These are phyloP conservation scores for Trametes sanguinea DNA, from an alignment of 768 basidiomycete species.

Conservation along the genomic window DNA sequence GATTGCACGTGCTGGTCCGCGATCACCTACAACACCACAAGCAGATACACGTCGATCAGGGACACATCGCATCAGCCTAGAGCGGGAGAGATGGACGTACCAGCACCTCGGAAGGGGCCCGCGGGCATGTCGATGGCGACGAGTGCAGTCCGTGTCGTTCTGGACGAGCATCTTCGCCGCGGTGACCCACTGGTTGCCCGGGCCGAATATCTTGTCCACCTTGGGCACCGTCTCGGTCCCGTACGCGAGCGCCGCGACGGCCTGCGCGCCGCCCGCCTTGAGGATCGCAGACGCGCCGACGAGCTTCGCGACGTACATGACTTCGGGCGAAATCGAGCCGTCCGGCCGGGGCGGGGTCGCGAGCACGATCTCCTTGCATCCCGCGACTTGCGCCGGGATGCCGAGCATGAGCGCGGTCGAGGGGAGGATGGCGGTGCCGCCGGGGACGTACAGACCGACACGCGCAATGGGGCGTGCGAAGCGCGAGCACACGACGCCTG, in stretches of 20 bases:
- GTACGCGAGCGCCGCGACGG: slow-evolving; percentile 94
- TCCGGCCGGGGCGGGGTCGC: slow-evolving; percentile 95
- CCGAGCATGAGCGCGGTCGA: slow-evolving; percentile 98
- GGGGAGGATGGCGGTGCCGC: slow-evolving; percentile 94
- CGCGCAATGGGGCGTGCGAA: slow-evolving; percentile 95
- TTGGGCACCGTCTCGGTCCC: slow-evolving; percentile 95
- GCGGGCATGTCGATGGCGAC: slow-evolving; percentile 99
- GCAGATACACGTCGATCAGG: neutral
- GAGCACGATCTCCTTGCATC: slow-evolving; percentile 87
- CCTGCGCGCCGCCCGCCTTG: slow-evolving; percentile 96
- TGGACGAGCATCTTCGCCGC: slow-evolving; percentile 99
- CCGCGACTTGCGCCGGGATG: slow-evolving; percentile 96
- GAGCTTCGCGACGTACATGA: slow-evolving; percentile 92
- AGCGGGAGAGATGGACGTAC: slow-evolving; percentile 49
- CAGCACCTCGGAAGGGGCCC: slow-evolving; percentile 95
- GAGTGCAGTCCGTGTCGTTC: slow-evolving; percentile 94
- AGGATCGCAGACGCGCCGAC: slow-evolving; percentile 90
- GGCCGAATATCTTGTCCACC: slow-evolving; percentile 99
- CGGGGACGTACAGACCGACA: slow-evolving; percentile 96
- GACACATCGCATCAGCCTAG: neutral
- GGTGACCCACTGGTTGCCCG: slow-evolving; percentile 99
- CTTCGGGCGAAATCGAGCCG: slow-evolving; percentile 93
- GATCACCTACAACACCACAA: slow-evolving; percentile 65
- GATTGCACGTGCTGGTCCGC: slow-evolving; percentile 85
- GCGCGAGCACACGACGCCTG: slow-evolving; percentile 93